Base-by-base conservation (phyloP, 345 rosid genomes). In the Populus deltoides region DNA sequence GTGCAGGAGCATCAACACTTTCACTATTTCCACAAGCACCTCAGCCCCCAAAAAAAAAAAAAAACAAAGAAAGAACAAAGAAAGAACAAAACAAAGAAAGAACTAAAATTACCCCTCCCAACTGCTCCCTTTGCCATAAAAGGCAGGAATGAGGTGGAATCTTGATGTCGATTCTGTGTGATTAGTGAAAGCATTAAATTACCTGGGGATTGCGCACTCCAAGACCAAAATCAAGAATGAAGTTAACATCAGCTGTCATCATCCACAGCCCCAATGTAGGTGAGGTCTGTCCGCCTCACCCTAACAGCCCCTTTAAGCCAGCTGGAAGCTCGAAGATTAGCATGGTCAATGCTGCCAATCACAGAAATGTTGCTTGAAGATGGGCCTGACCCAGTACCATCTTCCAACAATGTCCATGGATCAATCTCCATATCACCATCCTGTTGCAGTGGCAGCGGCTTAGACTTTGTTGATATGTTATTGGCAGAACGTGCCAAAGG, bases 251-350 rank as follows among this genome's bases (percentile, higher is more conserved):
- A 97, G 90, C 89, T 91, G 80, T 97, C 98, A 18, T 97, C 99
- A 70, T 97, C 99, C 70, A 92, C 92, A 36, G 97, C 86, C 31
- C 98, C 97, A 72, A 92, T 81, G 70, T 97, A 97, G 1, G 92
- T 86, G 76, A 92, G 93, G 80, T 97, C 97, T 39, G 92, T 83
- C 72, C 98, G 85, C 79, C 98, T 91, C 80, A 91, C 92, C 83
- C 99, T 90, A 68, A 92, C 86, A 43, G 98, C 90, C 61, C 98
- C 99, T 86, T 92, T 94, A n/a, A 97, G 90, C 98, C 94, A 97
- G 88, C 86, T 87, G 75, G 92, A 81, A 74, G 98, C 99, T 86
- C 92, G 86, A 80, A 90, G 91, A 87, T 93, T 93, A 63, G 88
- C 80, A 82, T 83, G 88, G 84, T 92, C 99, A 68, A 90, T 87